Evolutionary conservation across 805 yeast species (phyloP), one percentile per base, ranked within the genome.

Genomic region (Saturnispora dispora): DNA sequence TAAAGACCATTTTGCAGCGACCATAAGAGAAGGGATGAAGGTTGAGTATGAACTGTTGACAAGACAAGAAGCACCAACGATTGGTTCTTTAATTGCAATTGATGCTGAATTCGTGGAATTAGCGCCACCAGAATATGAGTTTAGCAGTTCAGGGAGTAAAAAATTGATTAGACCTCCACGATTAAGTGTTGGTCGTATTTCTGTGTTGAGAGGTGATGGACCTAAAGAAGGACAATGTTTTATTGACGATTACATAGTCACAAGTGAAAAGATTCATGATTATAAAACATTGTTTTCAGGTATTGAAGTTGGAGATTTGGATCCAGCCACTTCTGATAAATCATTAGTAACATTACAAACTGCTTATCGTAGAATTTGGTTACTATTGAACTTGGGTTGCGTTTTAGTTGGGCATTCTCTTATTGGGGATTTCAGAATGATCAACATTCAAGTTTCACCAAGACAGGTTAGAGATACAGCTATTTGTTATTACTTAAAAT

Each of bases 81-180:
- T 82, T 0, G 96, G 96, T 0, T 72, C 87, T 1, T 64, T 89
- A 39, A 82, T 91, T 18, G 99, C 98, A 0, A 84, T 93, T 52
- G 99, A 93, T 71, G 97, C 99, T 0, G 99, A 93, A 66, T 93
- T 95, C 73, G 98, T 93, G 3, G 77, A 82, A 30, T 64, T 90
- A 32, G 79, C 81, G 46, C 85, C 85, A 4, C 97, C 89, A 57
- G 80, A 83, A 55, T 77, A 80, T 43, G 97, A 90, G 61, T 77
- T 91, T 46, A 78, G 80, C 49, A 79, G 83, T 50, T 79, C 80
- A 55, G 97, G 98, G 0, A 61, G 74, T 5, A 82, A 82, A 55
- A 75, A 78, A 5, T 66, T 91, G 35, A 75, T 89, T 5, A 77
- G 82, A 53, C 97, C 99, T 0, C 81, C 82, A 46, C 76, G 78